Base-by-base conservation (phyloP, 768 basidiomycete species). In the Tubosaeta sp. region DNA sequence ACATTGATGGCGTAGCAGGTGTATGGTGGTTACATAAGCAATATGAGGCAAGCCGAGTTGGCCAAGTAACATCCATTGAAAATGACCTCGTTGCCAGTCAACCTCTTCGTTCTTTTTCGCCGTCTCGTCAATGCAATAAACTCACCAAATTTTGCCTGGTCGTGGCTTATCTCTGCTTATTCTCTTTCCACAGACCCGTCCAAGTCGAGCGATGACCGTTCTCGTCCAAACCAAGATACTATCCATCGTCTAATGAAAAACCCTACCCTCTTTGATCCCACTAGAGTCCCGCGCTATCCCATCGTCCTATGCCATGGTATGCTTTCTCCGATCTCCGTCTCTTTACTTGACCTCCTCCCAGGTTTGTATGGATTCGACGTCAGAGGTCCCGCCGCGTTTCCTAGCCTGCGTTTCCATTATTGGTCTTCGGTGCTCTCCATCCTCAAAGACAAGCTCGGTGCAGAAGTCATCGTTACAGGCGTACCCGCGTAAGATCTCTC, bases 321-420 rank as follows among this genome's bases (percentile, higher is more conserved):
- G 44, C 44, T 19, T 39, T 35, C 44, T 18, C 0, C 53, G 21
- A n/a, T 34, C 16, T 29, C 31, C 10, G 6, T 4, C 2, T 19
- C 21, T 8, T 19, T 4, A 36, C 21, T 50, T 57, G 56, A 52
- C 57, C 40, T 21, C 22, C 5, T 38, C 30, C 11, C 60, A 90
- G 93, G 95, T 18, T 73, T 98, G 2, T 97, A 99, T 61, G 95
- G 95, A 6, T 99, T 96, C 64, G 94, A 95, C 60, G 86, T 91
- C 0, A 82, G 87, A 29, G 93, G 93, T 1, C 92, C 92, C 1
- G 74, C 81, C 0, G 75, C 86, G 11, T 90, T 93, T 60, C 92
- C 94, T 0, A 81, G 83, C 39, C 76, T 94, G 51, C 82, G 89
- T 48, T 79, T 91, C 66, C 92, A 97, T 53, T 99, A 99, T 64